Conservation (phyloP, 2,329 filamentous ascomycete genomes). For the Pseudogymnoascus sp. region DNA sequence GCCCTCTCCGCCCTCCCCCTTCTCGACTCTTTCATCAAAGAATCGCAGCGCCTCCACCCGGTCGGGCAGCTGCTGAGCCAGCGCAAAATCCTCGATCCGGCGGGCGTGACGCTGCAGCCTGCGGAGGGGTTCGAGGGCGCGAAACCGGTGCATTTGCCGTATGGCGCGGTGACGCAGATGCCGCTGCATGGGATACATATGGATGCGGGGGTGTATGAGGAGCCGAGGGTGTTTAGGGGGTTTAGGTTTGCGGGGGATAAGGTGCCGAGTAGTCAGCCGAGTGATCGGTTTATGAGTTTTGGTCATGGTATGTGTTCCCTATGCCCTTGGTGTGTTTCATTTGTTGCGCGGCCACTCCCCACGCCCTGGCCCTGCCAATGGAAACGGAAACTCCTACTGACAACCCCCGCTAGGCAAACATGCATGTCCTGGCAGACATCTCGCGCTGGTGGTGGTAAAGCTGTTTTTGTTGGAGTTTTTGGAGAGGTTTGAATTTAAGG, state of each 20-base stretch:
- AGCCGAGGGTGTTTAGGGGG: background rate
- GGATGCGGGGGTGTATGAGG: background rate
- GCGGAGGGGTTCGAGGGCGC: background rate
- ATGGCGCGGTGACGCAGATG: background rate
- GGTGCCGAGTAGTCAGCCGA: background rate
- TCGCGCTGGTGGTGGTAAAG: background rate
- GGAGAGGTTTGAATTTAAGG: background rate
- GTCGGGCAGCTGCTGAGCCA: background rate
- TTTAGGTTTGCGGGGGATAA: background rate
- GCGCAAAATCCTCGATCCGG: background rate
- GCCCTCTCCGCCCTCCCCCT: conserved; percentile 26
- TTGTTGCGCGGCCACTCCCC: too few species aligned
- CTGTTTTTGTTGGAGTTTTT: background rate
- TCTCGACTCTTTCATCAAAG: conserved; percentile 28
- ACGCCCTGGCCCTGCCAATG: too few species aligned
- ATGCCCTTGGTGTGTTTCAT: too few species aligned
- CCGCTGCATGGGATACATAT: background rate
- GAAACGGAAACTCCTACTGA: too few species aligned
- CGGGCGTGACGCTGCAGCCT: background rate
- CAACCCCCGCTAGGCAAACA: too few species aligned
- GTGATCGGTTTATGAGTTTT: conserved; percentile 7
- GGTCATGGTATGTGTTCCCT: conserved; percentile 8
- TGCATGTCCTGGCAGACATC: background rate
- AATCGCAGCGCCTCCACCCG: conserved; percentile 25
- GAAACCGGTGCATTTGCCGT: background rate